Base-by-base conservation (phyloP, 176 grass and related monocot genomes). In the Saccharum officinarum region DNA sequence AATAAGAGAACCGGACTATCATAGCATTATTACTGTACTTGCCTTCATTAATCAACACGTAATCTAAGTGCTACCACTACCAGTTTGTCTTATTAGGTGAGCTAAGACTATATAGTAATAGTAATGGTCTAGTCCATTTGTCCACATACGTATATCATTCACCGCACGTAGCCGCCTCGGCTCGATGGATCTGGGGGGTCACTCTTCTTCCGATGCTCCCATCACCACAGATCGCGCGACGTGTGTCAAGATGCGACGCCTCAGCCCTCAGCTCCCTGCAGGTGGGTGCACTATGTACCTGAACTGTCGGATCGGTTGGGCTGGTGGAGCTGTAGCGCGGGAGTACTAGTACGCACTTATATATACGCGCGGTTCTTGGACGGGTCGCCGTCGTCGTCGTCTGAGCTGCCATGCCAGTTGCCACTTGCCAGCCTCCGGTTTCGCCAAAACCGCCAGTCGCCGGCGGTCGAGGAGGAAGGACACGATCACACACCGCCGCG, bases 101-200 rank as follows among this genome's bases (percentile, higher is more conserved):
- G 63, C 70, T 89, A 80, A 69, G 63, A 54, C 50, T 20, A 18
- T 54, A 49, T 81, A 50, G 20, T 84, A 80, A 49, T 81, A 50
- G 20, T 84, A 80, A 75, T 70, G 47, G 57, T 68, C 39, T 55
- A 20, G 20, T 59, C 54, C 54, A 59, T 18, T 39, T 45, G 77
- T 76, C 76, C 49, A 39, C 75, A 52, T 63, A 39, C 75, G 41
- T 63, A 28, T 28, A 28, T 28, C 77, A 71, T 90, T 90, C 88
- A 73, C 3, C 73, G 78, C 65, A 90, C 73, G 28, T 44, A 54
- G 46, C 69, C 42, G 17, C 10, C 61, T 2, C 4, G 6, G 12
- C 13, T 52, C 5, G 26, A 26, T 26, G 60, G 10, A 59, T 54
- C 50, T 7, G 40, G 40, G 20, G 23, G 5, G 37, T 49, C 45